Conservation (phyloP, 768 basidiomycete species). For the Russula brevipes region DNA sequence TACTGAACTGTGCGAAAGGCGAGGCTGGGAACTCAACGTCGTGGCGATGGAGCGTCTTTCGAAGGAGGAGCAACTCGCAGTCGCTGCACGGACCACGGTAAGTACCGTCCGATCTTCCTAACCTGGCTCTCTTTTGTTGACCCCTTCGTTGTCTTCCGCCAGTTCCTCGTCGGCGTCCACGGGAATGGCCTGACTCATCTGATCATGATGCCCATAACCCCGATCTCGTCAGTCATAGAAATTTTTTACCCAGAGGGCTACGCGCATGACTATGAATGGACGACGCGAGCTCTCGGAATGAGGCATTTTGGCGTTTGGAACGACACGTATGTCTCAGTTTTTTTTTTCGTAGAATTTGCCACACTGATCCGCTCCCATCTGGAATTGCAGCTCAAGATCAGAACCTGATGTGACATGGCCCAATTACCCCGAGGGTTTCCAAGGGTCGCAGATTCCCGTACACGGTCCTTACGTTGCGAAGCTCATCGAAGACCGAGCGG, state of each 20-base stretch:
- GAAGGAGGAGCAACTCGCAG: slow-evolving; percentile 68
- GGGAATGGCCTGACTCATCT: slow-evolving; percentile 82
- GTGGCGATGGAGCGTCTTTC: slow-evolving; percentile 59
- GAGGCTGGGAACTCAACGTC: slow-evolving; percentile 56
- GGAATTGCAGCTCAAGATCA: slow-evolving; percentile 34
- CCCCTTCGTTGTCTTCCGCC: background rate
- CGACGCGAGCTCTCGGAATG: slow-evolving; percentile 65
- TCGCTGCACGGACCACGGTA: slow-evolving; percentile 67
- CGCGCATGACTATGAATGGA: slow-evolving; percentile 86
- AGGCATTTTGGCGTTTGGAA: slow-evolving; percentile 77
- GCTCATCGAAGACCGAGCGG: slow-evolving; percentile 66
- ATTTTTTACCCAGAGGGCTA: slow-evolving; percentile 79
- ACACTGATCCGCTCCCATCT: background rate
- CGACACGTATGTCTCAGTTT: slow-evolving; percentile 46
- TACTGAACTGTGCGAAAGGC: slow-evolving; percentile 41
- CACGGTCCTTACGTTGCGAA: slow-evolving; percentile 58
- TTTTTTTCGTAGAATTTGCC: slow-evolving; percentile 20
- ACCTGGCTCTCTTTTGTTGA: background rate
- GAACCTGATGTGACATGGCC: slow-evolving; percentile 49
- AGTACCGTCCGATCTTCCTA: slow-evolving; percentile 26
- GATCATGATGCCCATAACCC: slow-evolving; percentile 76
- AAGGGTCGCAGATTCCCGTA: slow-evolving; percentile 71
- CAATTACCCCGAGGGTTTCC: slow-evolving; percentile 81
- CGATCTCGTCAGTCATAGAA: slow-evolving; percentile 77
- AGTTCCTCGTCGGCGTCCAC: slow-evolving; percentile 26